Conservation (phyloP, 257 asterid genomes). For the Knoxia roxburghii region DNA sequence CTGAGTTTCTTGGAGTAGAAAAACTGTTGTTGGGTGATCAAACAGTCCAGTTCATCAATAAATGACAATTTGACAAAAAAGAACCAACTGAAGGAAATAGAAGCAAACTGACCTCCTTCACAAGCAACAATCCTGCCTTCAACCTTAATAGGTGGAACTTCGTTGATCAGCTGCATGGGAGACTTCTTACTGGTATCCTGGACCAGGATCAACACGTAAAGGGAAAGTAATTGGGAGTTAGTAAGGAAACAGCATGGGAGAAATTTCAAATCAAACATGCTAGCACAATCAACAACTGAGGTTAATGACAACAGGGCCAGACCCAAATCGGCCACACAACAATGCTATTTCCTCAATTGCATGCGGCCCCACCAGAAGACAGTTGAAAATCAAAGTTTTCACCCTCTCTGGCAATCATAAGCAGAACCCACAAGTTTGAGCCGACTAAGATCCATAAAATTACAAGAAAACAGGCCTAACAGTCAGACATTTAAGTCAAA, state of each 20-base stretch:
- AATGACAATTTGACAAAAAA: not conserved
- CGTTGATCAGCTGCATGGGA: conserved; percentile 95
- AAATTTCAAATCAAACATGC: not conserved
- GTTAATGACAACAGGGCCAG: not conserved
- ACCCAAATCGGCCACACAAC: not conserved
- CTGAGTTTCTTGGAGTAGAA: not conserved
- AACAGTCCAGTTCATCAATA: not conserved
- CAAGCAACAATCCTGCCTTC: conserved; percentile 77
- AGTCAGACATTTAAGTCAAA: not conserved
- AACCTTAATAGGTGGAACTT: conserved; percentile 93
- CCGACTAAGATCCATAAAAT: not conserved
- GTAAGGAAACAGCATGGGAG: not conserved
- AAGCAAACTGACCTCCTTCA: conserved; percentile 72
- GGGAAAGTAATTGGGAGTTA: conserved; percentile 1
- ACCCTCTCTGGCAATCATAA: not conserved
- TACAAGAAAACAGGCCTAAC: not conserved
- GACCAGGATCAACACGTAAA: conserved; percentile 1
- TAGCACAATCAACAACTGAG: not conserved
- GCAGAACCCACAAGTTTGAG: not conserved
- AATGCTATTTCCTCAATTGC: not conserved
- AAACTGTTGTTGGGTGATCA: not conserved
- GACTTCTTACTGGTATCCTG: conserved; percentile 77
- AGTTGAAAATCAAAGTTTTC: not conserved
- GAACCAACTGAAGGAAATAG: not conserved
- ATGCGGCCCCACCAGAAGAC: not conserved